These are phyloP conservation scores for Alternaria triticimaculans DNA, from an alignment of 2,329 filamentous ascomycete species.

Conservation along the genomic window DNA sequence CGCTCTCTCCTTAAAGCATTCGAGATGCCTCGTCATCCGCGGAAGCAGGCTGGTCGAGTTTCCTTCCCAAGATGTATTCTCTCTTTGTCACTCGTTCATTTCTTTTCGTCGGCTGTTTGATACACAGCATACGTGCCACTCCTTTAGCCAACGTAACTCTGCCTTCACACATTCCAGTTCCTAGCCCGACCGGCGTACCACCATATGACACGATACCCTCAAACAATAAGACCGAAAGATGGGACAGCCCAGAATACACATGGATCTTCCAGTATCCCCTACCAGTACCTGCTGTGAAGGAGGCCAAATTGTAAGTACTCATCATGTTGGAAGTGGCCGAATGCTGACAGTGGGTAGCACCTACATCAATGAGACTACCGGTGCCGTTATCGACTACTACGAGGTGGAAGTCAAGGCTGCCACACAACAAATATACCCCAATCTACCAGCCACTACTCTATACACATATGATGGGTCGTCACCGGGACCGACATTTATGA, in stretches of 20 bases:
- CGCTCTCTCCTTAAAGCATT: conserved; percentile 4
- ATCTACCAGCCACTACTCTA: conserved; percentile 48
- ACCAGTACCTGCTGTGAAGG: conserved; percentile 55
- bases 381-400: conserved; percentile 55
- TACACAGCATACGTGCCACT: conserved; percentile 1
- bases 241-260: conserved; percentile 48
- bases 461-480: conserved; percentile 63
- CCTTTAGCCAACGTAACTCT: conserved; percentile 8
- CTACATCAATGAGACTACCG: conserved; percentile 45
- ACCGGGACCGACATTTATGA: conserved; percentile 61
- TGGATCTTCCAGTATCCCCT: conserved; percentile 52
- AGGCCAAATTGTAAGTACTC: conserved; percentile 49
- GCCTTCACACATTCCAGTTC: background rate
- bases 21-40: background rate
- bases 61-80: conserved; percentile 12
- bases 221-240: conserved; percentile 17
- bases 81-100: conserved; percentile 6
- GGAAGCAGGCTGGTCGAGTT: background rate
- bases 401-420: conserved; percentile 53
- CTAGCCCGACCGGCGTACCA: background rate
- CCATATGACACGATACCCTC: conserved; percentile 5
- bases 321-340: background rate
- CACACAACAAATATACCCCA: conserved; percentile 53
- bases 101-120: conserved; percentile 5
- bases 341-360: conserved; percentile 34